Base-by-base conservation (phyloP, 805 yeast species). In the Huiozyma naganishii region DNA sequence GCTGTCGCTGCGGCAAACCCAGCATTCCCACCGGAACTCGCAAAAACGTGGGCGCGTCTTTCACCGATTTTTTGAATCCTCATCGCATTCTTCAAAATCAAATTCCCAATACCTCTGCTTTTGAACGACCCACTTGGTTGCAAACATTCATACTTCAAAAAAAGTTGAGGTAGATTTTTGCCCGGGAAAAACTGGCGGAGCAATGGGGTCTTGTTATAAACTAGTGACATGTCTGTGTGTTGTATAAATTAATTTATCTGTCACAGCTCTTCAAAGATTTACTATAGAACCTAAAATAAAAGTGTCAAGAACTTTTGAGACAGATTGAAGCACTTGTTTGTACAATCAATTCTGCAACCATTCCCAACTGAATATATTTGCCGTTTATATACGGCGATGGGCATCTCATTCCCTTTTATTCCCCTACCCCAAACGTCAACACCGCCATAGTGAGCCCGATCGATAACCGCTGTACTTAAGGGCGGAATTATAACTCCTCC, bases 111-210 rank as follows among this genome's bases (percentile, higher is more conserved):
- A 0, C 81, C 80, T 51, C 81, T 62, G 17, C 75, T 62, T 56
- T 76, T 76, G 61, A 76, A 76, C 45, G 77, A 71, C 0, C 80
- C 80, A 9, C 77, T 67, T 6, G 80, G 80, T 51, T 76, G 80
- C 29, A 70, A 66, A 41, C 61, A 65, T 50, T 77, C 80, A 47
- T 70, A 67, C 48, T 76, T 76, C 43, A 75, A 59, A 32, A 68
- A 61, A 1, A 74, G 61, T 12, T 71, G 61, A 27, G 57, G 55
- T 13, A 37, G 17, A n/a, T 40, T 27, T 13, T 47, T 36, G 13
- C 46, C 44, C 3, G 49, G 45, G 29, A 54, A 54, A 12, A 43
- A 36, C 34, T 53, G 52, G 30, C 48, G 53, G 37, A 54, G 38
- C 10, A 54, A 30, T 7, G 59, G 59, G 27, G 59, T 54, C 37